Evolutionary conservation across 805 yeast genomes (phyloP).

Genomic region (Suhomyces sp.): DNA sequence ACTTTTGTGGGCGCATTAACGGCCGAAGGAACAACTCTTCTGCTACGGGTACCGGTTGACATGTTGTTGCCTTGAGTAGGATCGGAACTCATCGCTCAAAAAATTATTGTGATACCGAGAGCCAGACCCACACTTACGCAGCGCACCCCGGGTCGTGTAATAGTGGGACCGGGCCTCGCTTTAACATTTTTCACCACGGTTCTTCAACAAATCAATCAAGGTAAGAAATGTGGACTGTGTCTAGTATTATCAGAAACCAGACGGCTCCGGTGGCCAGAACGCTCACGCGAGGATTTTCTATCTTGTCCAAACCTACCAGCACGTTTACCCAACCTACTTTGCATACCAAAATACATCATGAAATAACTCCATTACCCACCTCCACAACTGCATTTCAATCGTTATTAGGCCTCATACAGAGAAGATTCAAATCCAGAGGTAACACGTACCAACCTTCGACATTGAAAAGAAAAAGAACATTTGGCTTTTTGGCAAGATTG

Average conservation of each 20-base stretch:
- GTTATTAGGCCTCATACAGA: constrained; percentile 42
- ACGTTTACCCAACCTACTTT: constrained; percentile 2
- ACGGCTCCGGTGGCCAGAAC: constrained; percentile 4
- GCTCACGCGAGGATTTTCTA: constrained; percentile 10
- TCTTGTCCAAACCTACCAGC: constrained; percentile 11
- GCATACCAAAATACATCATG: background rate
- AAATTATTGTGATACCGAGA: background rate
- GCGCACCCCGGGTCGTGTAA: background rate
- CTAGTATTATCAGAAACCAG: constrained; percentile 5
- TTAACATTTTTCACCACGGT: background rate
- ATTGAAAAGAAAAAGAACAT: constrained; percentile 80
- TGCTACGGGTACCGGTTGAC: constrained; percentile 38
- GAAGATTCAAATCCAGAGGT: constrained; percentile 86
- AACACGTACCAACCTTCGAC: constrained; percentile 94
- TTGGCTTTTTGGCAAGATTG: constrained; percentile 86
- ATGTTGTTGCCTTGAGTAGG: constrained; percentile 5
- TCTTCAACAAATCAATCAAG: background rate
- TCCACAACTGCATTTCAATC: constrained; percentile 21
- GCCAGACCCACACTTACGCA: background rate
- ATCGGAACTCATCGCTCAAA: background rate
- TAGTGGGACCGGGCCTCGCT: background rate
- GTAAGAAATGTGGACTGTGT: constrained; percentile 7
- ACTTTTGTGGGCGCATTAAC: constrained; percentile 48
- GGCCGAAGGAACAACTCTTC: constrained; percentile 42
- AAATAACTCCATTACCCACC: constrained; percentile 5